These are phyloP conservation scores for Linanthus parryae DNA, from an alignment of 148 eudicot genomes.

Conservation along the genomic window DNA sequence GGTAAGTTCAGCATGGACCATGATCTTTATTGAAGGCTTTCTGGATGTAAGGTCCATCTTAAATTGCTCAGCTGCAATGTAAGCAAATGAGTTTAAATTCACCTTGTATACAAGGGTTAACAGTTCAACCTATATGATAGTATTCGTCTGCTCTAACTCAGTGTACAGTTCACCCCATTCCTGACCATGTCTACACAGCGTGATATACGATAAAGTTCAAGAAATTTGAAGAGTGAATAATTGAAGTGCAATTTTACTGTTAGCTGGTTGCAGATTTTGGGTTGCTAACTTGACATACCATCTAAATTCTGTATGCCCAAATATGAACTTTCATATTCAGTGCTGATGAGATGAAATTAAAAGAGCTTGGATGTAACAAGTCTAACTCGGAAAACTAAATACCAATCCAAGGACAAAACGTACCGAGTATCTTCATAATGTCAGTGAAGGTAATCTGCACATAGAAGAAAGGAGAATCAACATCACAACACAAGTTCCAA, in stretches of 20 bases:
- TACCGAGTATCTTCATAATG: constrained; percentile 87
- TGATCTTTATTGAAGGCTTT: constrained; percentile 64
- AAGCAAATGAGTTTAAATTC: background rate
- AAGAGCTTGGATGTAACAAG: background rate
- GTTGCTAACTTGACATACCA: no score
- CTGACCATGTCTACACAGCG: background rate
- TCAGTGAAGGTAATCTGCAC: constrained; percentile 97
- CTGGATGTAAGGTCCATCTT: constrained; percentile 54
- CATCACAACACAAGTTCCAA: background rate
- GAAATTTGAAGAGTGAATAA: background rate
- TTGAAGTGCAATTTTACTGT: background rate
- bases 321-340: background rate
- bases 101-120: background rate
- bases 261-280: background rate
- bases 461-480: constrained; percentile 1
- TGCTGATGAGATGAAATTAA: background rate
- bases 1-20: constrained; percentile 92
- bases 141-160: background rate
- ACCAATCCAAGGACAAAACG: constrained; percentile 2
- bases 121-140: background rate
- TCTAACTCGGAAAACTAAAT: no score
- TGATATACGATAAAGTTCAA: background rate
- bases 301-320: background rate
- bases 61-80: constrained; percentile 56
- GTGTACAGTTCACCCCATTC: background rate